Base-by-base conservation (phyloP, 2,329 filamentous ascomycete species). In the Talaromyces sp. region DNA sequence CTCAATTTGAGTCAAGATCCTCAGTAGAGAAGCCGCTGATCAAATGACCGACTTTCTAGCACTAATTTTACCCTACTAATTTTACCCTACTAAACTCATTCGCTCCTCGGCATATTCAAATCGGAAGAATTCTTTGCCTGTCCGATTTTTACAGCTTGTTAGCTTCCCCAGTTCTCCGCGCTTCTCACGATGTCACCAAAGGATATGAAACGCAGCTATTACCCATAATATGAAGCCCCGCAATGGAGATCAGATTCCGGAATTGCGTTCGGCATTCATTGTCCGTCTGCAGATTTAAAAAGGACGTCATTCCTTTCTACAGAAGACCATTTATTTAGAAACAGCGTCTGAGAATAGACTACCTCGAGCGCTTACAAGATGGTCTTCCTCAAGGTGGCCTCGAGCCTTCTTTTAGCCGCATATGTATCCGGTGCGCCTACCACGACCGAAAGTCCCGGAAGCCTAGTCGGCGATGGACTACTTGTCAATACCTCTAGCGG, bases 401-500 rank as follows among this genome's bases (percentile, higher is more conserved):
- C n/a, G 41, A 45, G n/a, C 41, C n/a, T 45, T 19, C 41, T 45
- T 7, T 45, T 45, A 22, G 41, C n/a, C 41, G 41, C 16, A 19
- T n/a, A 22, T 45, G 41, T 11, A 45, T 45, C 10, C n/a, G n/a
- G 41, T 22, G 41, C 41, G 8, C 41, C 41, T 43, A 43, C 41
- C 10, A 43, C 41, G 41, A 10, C 41, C 41, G n/a, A 45, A n/a
- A 45, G 41, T 45, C 41, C 41, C n/a, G 41, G 41, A 19, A 45
- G 41, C 41, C 41, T 22, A 19, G 41, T 45, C 9, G n/a, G 41
- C 9, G 41, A 45, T 22, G 41, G 41, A n/a, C n/a, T 45, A 22
- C 41, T 47, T 47, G 57, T 60, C 57, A 45, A 50, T 33, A 61
- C 43, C 9, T 50, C 59, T n/a, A 50, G 43, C n/a, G 59, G 59